These are phyloP conservation scores for Kernera saxatilis DNA, from an alignment of 345 rosid species.

Conservation along the genomic window DNA sequence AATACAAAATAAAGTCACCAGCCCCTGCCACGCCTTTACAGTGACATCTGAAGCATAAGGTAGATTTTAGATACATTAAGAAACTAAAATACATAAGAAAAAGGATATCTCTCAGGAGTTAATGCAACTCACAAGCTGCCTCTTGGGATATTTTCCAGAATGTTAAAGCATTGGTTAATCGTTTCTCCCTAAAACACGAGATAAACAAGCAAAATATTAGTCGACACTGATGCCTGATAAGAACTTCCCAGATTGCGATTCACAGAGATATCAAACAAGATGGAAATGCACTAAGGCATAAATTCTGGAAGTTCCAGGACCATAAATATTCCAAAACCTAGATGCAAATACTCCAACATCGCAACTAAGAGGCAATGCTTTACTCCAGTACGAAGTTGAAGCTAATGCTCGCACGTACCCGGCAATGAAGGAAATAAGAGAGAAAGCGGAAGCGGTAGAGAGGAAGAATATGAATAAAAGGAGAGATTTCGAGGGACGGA, in stretches of 20 bases:
- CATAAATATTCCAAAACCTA: slow-evolving; percentile 7
- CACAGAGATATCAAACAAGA: not conserved
- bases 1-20: slow-evolving; percentile 45
- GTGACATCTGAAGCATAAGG: slow-evolving; percentile 45
- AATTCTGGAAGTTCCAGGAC: not conserved
- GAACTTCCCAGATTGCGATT: not conserved
- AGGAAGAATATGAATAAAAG: slow-evolving; percentile 46
- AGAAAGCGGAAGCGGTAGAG: slow-evolving; percentile 60
- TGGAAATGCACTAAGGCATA: not conserved
- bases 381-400: not conserved
- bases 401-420: slow-evolving; percentile 38
- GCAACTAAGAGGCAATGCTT: not conserved
- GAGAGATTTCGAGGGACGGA: slow-evolving; percentile 61
- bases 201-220: not conserved
- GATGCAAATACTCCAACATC: not conserved
- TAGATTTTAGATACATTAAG: not conserved
- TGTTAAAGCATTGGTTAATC: slow-evolving; percentile 43
- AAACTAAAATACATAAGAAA: slow-evolving; percentile 1
- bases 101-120: not conserved
- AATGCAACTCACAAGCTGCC: slow-evolving; percentile 60
- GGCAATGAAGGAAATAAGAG: slow-evolving; percentile 43
- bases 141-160: slow-evolving; percentile 44
- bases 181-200: slow-evolving; percentile 55
- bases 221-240: not conserved
- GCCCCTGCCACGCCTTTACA: slow-evolving; percentile 44